Base-by-base conservation (phyloP, 2,329 filamentous ascomycete genomes). In the Sporothrix mexicana region DNA sequence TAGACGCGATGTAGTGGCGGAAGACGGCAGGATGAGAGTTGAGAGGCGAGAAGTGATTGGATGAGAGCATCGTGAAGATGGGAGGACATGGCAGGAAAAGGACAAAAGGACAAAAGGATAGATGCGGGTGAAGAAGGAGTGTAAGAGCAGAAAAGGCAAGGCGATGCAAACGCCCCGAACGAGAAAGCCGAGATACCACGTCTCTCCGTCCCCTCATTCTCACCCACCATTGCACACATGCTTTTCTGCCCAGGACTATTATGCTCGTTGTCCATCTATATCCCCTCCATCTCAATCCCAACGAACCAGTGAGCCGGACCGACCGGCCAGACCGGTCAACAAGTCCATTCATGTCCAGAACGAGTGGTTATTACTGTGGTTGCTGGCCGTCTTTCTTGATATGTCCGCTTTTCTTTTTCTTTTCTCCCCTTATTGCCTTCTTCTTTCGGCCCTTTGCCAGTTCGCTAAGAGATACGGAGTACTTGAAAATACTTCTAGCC, bases 161-260 rank as follows among this genome's bases (percentile, higher is more conserved):
- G 30, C 30, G 41, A 49, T 66, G 43, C 62, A 69, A 9, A 41
- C 17, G 45, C 17, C 67, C 67, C 17, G 57, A 69, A 57, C 17
- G 5, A 69, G 64, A 68, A 68, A 51, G 62, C 61, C 62, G 62
- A 66, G 62, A 66, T 49, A 66, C 43, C 62, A 66, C 62, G 45
- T 51, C 49, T 66, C 20, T n/a, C 43, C 45, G 15, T n/a, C 23
- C 45, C 43, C 43, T 51, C 43, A 51, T 67, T 49, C 45, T 51
- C 64, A 36, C 23, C 36, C 30, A 25, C 9, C 23, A 9, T 15
- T 43, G 7, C 9, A 36, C 30, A 36, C 30, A 36, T 43, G 13
- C 30, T 64, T 25, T 64, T 15, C 3, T 66, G 10, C 36, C 12
- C 12, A 13, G 6, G 25, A 7, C 51, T n/a, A 8, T 6, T 23